Conservation (phyloP, 2,329 filamentous ascomycete species). For the Stagonosporopsis rhizophila region DNA sequence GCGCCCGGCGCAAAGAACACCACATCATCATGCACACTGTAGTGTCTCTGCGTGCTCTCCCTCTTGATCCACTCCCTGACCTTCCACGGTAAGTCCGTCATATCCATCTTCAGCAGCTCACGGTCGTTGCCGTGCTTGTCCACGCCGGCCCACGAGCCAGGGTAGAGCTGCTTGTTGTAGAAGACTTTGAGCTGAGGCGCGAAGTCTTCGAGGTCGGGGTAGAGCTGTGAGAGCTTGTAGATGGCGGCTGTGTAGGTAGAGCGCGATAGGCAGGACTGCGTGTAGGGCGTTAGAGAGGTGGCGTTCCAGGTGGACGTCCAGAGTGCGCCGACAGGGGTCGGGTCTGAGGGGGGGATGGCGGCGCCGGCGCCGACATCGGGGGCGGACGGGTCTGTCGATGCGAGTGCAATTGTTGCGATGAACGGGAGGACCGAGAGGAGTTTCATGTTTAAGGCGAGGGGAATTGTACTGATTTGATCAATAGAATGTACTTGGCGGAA, state of each 20-base stretch:
- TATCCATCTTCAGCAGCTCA: slow-evolving; percentile 57
- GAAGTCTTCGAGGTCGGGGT: slow-evolving; percentile 39
- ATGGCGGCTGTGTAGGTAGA: slow-evolving; percentile 35
- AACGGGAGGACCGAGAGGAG: slow-evolving; percentile 32
- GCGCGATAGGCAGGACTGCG: slow-evolving; percentile 27
- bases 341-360: slow-evolving; percentile 19
- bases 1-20: slow-evolving; percentile 63
- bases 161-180: slow-evolving; percentile 51
- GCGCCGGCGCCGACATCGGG: background rate
- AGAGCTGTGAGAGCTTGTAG: slow-evolving; percentile 43
- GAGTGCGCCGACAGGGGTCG: slow-evolving; percentile 39
- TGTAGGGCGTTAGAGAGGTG: slow-evolving; percentile 31
- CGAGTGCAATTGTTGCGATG: slow-evolving; percentile 28
- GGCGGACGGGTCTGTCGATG: slow-evolving; percentile 13
- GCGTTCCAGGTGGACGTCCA: slow-evolving; percentile 42
- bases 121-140: slow-evolving; percentile 62
- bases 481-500: no score
- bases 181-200: slow-evolving; percentile 48
- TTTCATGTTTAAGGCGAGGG: slow-evolving; percentile 25
- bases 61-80: slow-evolving; percentile 57
- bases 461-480: no score
- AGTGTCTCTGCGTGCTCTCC: slow-evolving; percentile 51
- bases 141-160: slow-evolving; percentile 61
- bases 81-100: slow-evolving; percentile 53
- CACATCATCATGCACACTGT: slow-evolving; percentile 52